These are phyloP conservation scores for Ogataea saltuana DNA, from an alignment of 805 yeast species.

Conservation along the genomic window DNA sequence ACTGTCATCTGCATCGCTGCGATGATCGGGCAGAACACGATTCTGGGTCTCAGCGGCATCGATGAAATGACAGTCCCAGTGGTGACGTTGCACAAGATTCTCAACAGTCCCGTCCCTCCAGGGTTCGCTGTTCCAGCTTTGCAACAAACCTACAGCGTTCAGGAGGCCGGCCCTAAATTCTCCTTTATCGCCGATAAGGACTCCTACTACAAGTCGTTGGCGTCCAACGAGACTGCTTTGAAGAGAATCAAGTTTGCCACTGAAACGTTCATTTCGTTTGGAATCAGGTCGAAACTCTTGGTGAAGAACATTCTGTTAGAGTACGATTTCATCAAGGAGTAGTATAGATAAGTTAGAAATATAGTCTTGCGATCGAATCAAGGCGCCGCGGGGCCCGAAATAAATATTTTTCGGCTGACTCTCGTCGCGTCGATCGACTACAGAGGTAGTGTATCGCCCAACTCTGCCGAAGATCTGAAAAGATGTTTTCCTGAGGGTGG, in stretches of 20 bases:
- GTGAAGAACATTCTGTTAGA: conserved; percentile 20
- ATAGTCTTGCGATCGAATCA: no score
- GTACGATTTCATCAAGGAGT: conserved; percentile 5
- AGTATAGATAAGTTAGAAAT: background rate
- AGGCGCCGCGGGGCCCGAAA: no score
- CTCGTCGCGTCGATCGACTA: conserved; percentile 6
- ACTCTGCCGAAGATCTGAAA: background rate
- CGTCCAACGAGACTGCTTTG: conserved; percentile 19
- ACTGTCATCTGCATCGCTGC: conserved; percentile 39
- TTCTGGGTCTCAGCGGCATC: conserved; percentile 35
- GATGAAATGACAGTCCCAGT: conserved; percentile 39
- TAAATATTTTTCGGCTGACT: background rate
- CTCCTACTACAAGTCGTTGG: conserved; percentile 16
- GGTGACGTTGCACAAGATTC: conserved; percentile 31
- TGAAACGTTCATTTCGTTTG: conserved; percentile 19
- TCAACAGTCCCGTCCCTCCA: conserved; percentile 28
- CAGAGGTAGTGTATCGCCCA: background rate
- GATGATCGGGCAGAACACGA: conserved; percentile 32
- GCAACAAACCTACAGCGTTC: conserved; percentile 19
- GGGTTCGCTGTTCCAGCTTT: conserved; percentile 28
- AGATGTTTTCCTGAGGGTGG: conserved; percentile 5
- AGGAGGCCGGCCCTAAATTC: conserved; percentile 27
- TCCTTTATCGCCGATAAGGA: conserved; percentile 26
- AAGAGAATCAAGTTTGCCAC: conserved; percentile 25
- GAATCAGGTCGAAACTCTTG: conserved; percentile 17